phyloP scores from a whole-genome alignment of 208 protist species.

The Endotrypanum monterogeii region DNA sequence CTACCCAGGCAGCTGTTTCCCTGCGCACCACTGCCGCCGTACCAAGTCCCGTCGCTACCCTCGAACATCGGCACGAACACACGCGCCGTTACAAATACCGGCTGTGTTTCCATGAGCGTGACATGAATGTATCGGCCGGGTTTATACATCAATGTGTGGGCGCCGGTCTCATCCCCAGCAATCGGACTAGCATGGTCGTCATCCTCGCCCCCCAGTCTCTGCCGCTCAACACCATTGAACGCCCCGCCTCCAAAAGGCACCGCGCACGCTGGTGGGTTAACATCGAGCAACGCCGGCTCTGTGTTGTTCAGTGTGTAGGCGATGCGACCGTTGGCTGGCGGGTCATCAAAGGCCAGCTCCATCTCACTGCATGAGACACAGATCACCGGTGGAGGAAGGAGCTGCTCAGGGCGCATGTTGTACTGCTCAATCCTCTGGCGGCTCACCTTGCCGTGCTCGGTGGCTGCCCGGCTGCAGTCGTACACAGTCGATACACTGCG shows the following conservation, averaged over 20 bases:
- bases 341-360: slow-evolving; percentile 75
- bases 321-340: slow-evolving; percentile 59
- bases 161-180: slow-evolving; percentile 36
- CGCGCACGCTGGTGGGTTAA: slow-evolving; percentile 52
- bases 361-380: slow-evolving; percentile 76
- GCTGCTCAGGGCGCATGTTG: slow-evolving; percentile 19
- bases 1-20: slow-evolving; percentile 39
- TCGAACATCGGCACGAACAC: slow-evolving; percentile 71
- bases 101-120: slow-evolving; percentile 56
- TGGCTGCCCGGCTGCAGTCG: slow-evolving; percentile 54
- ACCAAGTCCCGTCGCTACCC: slow-evolving; percentile 23
- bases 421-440: slow-evolving; percentile 32
- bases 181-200: slow-evolving; percentile 11
- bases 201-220: background rate
- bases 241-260: slow-evolving; percentile 10
- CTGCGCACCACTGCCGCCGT: slow-evolving; percentile 28
- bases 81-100: slow-evolving; percentile 72
- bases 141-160: slow-evolving; percentile 64
- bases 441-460: slow-evolving; percentile 38
- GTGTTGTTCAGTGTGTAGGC: slow-evolving; percentile 81
- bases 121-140: slow-evolving; percentile 57
- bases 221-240: background rate
- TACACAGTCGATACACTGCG: slow-evolving; percentile 75
- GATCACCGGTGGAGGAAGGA: slow-evolving; percentile 71
- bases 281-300: slow-evolving; percentile 63